These are phyloP conservation scores for Saraca asoca DNA, from an alignment of 331 rosid genomes.

Conservation along the genomic window DNA sequence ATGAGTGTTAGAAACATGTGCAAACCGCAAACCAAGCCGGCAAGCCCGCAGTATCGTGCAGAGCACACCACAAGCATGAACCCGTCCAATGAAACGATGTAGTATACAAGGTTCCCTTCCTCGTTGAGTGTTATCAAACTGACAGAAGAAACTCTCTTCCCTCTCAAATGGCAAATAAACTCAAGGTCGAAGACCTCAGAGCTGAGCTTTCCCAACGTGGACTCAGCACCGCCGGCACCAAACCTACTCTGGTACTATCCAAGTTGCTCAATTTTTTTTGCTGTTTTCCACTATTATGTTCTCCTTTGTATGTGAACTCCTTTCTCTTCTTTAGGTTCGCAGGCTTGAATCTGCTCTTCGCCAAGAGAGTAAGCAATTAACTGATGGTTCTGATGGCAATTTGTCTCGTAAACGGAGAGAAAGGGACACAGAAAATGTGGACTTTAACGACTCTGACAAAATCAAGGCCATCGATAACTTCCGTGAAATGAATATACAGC, in stretches of 20 bases:
- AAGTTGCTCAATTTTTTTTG: neutral
- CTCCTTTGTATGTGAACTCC: neutral
- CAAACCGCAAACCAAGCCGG: no score
- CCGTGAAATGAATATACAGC: slow-evolving; percentile 41
- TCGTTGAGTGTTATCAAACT: neutral
- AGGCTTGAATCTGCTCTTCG: slow-evolving; percentile 64
- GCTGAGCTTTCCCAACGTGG: slow-evolving; percentile 69
- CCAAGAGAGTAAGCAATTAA: slow-evolving; percentile 35
- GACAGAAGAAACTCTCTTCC: neutral
- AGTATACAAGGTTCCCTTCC: neutral
- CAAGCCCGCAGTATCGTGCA: slow-evolving; percentile 8
- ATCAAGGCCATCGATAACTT: slow-evolving; percentile 44
- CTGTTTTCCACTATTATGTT: neutral
- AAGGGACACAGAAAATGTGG: slow-evolving; percentile 42
- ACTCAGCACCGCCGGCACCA: slow-evolving; percentile 64
- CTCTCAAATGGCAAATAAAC: slow-evolving; percentile 57
- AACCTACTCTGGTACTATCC: slow-evolving; percentile 61
- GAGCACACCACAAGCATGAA: neutral
- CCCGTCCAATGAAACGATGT: slow-evolving; percentile 10
- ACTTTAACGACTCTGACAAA: slow-evolving; percentile 38
- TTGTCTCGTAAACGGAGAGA: slow-evolving; percentile 47
- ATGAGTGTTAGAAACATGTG: neutral
- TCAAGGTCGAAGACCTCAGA: slow-evolving; percentile 75
- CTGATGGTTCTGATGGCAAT: slow-evolving; percentile 21
- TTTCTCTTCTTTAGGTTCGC: slow-evolving; percentile 50